A percentile compares a stretch with the other conserved stretches of the same genome.
Evolutionary conservation across 2,329 filamentous ascomycete species (phyloP).

Genomic region (Trichoderma sp.): DNA sequence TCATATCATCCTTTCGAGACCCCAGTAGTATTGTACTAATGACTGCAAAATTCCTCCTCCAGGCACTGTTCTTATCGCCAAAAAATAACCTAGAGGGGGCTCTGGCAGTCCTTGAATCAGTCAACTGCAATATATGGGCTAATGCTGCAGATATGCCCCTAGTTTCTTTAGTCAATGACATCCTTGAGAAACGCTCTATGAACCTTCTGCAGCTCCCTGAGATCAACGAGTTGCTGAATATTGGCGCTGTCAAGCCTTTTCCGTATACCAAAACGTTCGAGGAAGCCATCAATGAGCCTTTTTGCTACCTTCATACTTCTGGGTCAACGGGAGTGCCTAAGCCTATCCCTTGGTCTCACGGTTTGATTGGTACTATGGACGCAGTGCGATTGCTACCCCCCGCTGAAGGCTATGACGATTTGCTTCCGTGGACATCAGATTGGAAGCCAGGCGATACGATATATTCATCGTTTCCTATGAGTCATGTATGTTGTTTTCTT

Average conservation of each 20-base stretch:
- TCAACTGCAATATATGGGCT: slow-evolving; percentile 34
- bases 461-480: slow-evolving; percentile 40
- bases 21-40: background rate
- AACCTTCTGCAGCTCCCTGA: background rate
- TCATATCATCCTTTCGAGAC: background rate
- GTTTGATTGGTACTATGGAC: slow-evolving; percentile 36
- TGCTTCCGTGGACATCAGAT: slow-evolving; percentile 31
- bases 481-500: slow-evolving; percentile 27
- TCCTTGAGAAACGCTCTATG: background rate
- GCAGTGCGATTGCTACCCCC: slow-evolving; percentile 36
- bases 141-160: slow-evolving; percentile 23
- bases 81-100: slow-evolving; percentile 36
- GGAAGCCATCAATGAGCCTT: slow-evolving; percentile 34
- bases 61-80: slow-evolving; percentile 23
- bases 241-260: slow-evolving; percentile 23
- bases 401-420: slow-evolving; percentile 30
- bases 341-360: slow-evolving; percentile 38
- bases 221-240: background rate
- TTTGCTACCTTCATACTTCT: slow-evolving; percentile 42
- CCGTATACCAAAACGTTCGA: slow-evolving; percentile 35
- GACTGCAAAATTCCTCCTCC: background rate
- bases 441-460: slow-evolving; percentile 33
- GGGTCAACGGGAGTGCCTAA: slow-evolving; percentile 44
- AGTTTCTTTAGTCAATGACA: background rate
- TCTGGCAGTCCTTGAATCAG: slow-evolving; percentile 33